Percentiles rank a stretch among this genome's conserved stretches.
Conservation (phyloP, 306 rosid species). For the Cicer cuneatum region DNA sequence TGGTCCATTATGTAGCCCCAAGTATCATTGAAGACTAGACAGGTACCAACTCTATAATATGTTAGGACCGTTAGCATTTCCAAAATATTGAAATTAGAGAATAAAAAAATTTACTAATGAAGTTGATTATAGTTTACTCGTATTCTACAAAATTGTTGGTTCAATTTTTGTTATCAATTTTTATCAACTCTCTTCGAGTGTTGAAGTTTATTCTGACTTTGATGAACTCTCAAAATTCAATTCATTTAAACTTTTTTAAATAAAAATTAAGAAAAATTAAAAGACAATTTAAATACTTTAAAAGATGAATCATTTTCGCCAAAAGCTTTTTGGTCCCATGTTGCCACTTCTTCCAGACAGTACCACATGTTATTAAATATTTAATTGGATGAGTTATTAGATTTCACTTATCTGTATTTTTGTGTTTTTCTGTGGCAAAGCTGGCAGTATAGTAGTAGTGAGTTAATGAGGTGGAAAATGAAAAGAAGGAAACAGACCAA, state of each 20-base stretch:
- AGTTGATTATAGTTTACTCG: too few relatives aligned
- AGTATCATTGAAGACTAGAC: conserved; percentile 29
- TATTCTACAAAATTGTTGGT: too few relatives aligned
- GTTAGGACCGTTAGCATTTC: conserved; percentile 41
- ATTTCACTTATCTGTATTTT: background rate
- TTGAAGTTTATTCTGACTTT: too few relatives aligned
- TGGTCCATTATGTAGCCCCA: conserved; percentile 48
- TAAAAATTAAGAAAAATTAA: too few relatives aligned
- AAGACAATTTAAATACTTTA: too few relatives aligned
- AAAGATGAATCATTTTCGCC: background rate
- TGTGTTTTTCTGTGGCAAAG: conserved; percentile 23
- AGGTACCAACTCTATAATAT: conserved; percentile 23
- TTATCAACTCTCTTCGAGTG: too few relatives aligned
- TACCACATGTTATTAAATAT: conserved; percentile 38
- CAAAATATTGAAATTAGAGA: conserved; percentile 21
- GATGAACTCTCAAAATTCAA: too few relatives aligned
- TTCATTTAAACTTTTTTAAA: too few relatives aligned
- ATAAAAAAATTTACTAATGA: background rate
- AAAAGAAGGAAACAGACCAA: background rate
- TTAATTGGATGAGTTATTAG: conserved; percentile 21
- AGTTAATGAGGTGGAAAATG: background rate
- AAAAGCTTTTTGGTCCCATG: conserved; percentile 45
- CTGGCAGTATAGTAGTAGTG: background rate
- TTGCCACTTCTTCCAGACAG: conserved; percentile 31
- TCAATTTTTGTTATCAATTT: too few relatives aligned